Conservation (phyloP, 345 rosid species). For the Turnera subulata region DNA sequence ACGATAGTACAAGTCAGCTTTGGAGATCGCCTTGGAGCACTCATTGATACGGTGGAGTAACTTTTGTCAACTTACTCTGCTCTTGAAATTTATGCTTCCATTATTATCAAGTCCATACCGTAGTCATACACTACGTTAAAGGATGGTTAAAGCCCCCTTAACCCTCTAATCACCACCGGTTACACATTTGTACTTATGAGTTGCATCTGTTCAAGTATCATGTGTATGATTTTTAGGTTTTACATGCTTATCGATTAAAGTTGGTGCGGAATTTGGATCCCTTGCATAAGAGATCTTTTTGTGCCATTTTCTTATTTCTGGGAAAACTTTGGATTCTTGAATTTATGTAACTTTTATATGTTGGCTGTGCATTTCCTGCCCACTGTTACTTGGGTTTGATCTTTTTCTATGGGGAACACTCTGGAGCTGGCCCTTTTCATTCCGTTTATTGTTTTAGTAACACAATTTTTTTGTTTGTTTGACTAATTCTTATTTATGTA, state of each 20-base stretch:
- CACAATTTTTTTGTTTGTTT: neutral
- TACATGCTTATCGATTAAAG: no score
- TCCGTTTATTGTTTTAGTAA: neutral
- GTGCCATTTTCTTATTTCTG: no score
- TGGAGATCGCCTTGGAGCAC: neutral
- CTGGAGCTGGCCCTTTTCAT: neutral
- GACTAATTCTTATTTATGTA: slow-evolving; percentile 9
- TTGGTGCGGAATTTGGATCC: no score
- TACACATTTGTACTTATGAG: neutral
- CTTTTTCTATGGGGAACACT: neutral
- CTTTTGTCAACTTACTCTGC: neutral
- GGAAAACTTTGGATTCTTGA: no score
- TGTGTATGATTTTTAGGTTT: neutral
- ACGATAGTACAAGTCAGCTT: neutral
- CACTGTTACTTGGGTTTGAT: neutral
- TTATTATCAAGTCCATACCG: neutral
- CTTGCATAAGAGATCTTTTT: no score
- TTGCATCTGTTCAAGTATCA: neutral
- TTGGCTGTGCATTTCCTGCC: neutral
- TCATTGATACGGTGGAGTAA: neutral
- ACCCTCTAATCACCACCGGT: neutral
- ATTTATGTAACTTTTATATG: no score
- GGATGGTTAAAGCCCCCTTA: neutral
- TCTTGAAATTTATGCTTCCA: neutral
- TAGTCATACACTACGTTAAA: neutral